These are phyloP conservation scores for Elongisporangium undulatum DNA, from an alignment of 352 stramenopile genomes.

Conservation along the genomic window DNA sequence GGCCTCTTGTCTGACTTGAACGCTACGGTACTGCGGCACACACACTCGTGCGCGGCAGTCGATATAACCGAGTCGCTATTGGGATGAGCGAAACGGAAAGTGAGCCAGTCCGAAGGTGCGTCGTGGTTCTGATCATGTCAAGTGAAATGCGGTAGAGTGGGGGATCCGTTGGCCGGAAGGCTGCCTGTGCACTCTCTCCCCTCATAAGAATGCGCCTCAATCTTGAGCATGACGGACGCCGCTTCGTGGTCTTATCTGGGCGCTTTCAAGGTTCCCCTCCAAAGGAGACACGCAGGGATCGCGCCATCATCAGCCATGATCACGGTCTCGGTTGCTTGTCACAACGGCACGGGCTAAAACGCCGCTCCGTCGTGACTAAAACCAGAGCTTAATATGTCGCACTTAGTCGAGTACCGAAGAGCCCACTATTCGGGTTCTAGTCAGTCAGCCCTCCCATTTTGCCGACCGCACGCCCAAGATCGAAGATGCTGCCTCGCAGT, in stretches of 20 bases:
- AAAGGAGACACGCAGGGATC: neutral
- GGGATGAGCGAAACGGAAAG: neutral
- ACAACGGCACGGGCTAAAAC: no score
- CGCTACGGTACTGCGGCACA: neutral
- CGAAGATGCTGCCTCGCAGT: constrained; percentile 29
- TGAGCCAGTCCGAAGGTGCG: neutral
- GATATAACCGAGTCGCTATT: neutral
- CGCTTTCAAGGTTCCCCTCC: no score
- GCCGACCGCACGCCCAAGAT: neutral
- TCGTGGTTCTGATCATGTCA: no score
- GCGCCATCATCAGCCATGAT: neutral
- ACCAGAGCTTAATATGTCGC: neutral
- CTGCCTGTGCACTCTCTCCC: neutral
- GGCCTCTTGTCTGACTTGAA: neutral
- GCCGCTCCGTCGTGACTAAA: no score
- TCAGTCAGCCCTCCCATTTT: neutral
- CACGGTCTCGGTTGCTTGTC: no score
- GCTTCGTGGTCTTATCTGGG: neutral
- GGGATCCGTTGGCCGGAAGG: neutral
- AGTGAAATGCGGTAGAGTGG: no score
- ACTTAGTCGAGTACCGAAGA: neutral
- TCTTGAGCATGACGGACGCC: neutral
- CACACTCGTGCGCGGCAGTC: neutral
- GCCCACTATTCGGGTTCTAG: neutral
- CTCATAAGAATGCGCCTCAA: neutral